These are phyloP conservation scores for Claviceps digitariae DNA, from an alignment of 2,329 filamentous ascomycete species.

Conservation along the genomic window DNA sequence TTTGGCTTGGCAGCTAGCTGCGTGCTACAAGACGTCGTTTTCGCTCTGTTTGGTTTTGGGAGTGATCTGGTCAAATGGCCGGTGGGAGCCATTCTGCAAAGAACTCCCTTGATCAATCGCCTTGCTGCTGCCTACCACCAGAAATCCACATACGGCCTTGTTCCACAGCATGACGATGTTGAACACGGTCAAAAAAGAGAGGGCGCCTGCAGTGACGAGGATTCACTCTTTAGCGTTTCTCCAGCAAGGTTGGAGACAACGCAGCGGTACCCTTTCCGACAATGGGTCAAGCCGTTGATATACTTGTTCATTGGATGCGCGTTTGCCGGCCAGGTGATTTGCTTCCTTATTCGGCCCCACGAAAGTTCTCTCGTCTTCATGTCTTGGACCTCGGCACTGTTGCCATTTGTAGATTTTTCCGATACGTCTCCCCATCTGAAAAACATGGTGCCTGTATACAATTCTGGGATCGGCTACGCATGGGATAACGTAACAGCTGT, in stretches of 20 bases:
- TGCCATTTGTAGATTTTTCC: constrained; percentile 21
- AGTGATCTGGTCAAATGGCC: constrained; percentile 16
- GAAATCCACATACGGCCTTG: constrained; percentile 8
- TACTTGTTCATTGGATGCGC: constrained; percentile 7
- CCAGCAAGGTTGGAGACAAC: not conserved
- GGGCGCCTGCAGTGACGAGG: constrained; percentile 5
- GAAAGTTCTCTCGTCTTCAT: constrained; percentile 20
- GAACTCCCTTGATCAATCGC: not conserved
- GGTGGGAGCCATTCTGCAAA: constrained; percentile 5
- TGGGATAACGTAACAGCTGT: constrained; percentile 20
- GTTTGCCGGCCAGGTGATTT: constrained; percentile 11
- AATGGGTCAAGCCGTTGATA: constrained; percentile 1
- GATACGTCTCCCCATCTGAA: constrained; percentile 14
- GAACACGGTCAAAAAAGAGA: constrained; percentile 7
- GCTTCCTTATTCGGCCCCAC: constrained; percentile 13
- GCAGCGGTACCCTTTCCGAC: not conserved
- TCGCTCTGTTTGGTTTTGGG: constrained; percentile 9
- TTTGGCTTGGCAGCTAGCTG: constrained; percentile 10
- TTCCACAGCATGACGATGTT: constrained; percentile 15
- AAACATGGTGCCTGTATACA: constrained; percentile 11
- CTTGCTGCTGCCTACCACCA: not conserved
- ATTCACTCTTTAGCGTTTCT: constrained; percentile 1
- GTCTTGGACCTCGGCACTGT: constrained; percentile 20
- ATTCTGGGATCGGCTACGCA: constrained; percentile 10
- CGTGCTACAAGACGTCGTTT: constrained; percentile 14